Evolutionary conservation across 257 asterid species (phyloP), one percentile per base, ranked within the genome.

Genomic region (Solanum phureja): DNA sequence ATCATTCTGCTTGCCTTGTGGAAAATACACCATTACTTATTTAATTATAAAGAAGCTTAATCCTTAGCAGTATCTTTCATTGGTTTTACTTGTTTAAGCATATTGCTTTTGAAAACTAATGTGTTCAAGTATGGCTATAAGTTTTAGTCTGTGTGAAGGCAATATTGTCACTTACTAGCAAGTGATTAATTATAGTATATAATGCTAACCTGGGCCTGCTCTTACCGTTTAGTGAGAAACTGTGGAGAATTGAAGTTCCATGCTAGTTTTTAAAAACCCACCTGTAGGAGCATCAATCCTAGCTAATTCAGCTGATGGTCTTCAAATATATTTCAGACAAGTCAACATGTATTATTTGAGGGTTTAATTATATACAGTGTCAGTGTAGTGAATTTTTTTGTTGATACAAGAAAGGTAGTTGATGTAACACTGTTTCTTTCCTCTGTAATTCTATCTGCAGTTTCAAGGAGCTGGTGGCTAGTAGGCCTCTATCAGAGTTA

Each of bases 381-480:
- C 19, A 74, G 31, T 74, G 6, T 74, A 74, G 31, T 35, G 56
- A 37, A 11, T 21, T 27, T 11, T 73, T 74, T 44, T 44, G 21
- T 44, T 46, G 85, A 44, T 27, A 27, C 40, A 46, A 16, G 27
- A 81, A 44, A 81, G 27, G 29, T 27, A 81, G 18, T 46, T 81
- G 42, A 79, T 27, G 38, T 27, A 7, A 81, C 18, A 11, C 44
- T 68, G 42, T 52, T 13, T 2, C 18, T 79, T 42, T 58, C 84
- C 35, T 87, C 74, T 85, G 76, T 23, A 77, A 71, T 84, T 71
- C 8, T 89, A 84, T 88, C 35, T 74, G 68, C 98, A 97, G 99
- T 71, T 97, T 97, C 85, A 97, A 95, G 89, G 99, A 97, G 91
- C 93, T 97, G 90, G 99, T 96, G 90, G 99, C 99, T 37, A 96